phyloP scores from a whole-genome alignment of 768 basidiomycete species.

The Trametes coccinea region DNA sequence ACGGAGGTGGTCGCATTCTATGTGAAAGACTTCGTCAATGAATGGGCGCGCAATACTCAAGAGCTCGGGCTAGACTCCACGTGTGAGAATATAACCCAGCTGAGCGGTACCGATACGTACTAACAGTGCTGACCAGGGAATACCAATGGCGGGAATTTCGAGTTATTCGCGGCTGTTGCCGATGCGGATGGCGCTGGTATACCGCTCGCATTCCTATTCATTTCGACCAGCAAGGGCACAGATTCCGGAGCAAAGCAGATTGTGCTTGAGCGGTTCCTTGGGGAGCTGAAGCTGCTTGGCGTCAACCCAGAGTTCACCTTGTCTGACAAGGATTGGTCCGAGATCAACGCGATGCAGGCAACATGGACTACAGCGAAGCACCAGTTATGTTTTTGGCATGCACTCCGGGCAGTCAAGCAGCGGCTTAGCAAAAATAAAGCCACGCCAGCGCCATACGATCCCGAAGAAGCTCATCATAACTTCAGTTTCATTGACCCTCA shows the following conservation, averaged over 20 bases:
- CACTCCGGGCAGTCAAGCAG: constrained; percentile 32
- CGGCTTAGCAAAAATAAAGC: constrained; percentile 10
- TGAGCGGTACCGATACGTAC: neutral
- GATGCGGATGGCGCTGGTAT: constrained; percentile 36
- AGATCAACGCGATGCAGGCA: constrained; percentile 35
- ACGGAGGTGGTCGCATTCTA: constrained; percentile 13
- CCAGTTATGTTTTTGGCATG: constrained; percentile 43
- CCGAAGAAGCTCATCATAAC: neutral
- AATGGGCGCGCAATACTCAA: constrained; percentile 9
- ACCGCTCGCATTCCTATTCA: constrained; percentile 35
- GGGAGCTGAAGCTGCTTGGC: constrained; percentile 29
- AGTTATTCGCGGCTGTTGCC: constrained; percentile 36
- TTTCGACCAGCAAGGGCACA: constrained; percentile 15
- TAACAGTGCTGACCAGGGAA: constrained; percentile 27
- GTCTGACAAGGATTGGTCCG: constrained; percentile 36
- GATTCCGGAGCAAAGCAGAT: constrained; percentile 31
- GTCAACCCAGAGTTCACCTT: constrained; percentile 29
- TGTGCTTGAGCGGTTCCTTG: constrained; percentile 29
- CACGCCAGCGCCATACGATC: neutral
- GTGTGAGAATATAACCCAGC: neutral
- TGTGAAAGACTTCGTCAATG: constrained; percentile 8
- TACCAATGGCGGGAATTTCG: constrained; percentile 35
- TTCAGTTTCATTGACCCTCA: neutral
- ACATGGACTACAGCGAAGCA: constrained; percentile 37
- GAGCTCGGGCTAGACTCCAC: constrained; percentile 22